phyloP scores from a whole-genome alignment of 1,139 yeast species.

The Saccharomyces uvarum region DNA sequence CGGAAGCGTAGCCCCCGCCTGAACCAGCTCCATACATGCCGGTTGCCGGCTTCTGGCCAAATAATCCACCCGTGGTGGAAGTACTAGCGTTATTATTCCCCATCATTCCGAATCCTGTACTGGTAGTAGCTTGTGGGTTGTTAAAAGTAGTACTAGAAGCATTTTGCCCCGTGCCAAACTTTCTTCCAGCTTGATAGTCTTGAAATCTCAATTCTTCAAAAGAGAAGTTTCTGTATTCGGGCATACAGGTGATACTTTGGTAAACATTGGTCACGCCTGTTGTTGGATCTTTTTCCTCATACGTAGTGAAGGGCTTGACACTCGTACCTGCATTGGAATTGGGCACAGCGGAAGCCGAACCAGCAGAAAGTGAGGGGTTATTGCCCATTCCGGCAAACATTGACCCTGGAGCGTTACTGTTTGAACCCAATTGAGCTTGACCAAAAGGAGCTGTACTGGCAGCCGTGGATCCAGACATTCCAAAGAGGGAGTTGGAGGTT shows the following conservation, averaged over 20 bases:
- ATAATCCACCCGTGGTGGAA: constrained; percentile 23
- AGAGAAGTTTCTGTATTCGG: constrained; percentile 73
- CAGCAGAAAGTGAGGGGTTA: constrained; percentile 24
- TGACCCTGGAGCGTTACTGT: constrained; percentile 6
- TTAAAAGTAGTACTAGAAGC: constrained; percentile 24
- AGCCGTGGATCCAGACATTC: background rate
- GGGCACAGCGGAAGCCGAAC: constrained; percentile 23
- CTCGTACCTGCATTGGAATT: constrained; percentile 54
- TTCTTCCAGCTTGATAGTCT: constrained; percentile 75
- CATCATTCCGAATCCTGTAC: constrained; percentile 17
- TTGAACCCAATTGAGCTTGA: constrained; percentile 4
- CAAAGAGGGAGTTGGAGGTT: constrained; percentile 25
- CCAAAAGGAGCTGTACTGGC: background rate
- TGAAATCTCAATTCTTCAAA: constrained; percentile 83
- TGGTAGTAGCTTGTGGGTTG: constrained; percentile 30
- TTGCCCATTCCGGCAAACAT: constrained; percentile 10
- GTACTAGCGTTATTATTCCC: constrained; percentile 15
- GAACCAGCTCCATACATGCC: constrained; percentile 9
- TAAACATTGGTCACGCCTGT: constrained; percentile 51
- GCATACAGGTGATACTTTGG: constrained; percentile 81
- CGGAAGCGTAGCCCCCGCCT: constrained; percentile 34
- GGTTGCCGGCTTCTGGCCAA: constrained; percentile 23
- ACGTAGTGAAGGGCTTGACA: constrained; percentile 56
- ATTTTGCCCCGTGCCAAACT: constrained; percentile 24
- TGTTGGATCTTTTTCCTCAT: constrained; percentile 65